Evolutionary conservation across 1,139 yeast genomes (phyloP), one percentile per base, ranked within the genome.

Genomic region (Eremothecium sinecaudum): DNA sequence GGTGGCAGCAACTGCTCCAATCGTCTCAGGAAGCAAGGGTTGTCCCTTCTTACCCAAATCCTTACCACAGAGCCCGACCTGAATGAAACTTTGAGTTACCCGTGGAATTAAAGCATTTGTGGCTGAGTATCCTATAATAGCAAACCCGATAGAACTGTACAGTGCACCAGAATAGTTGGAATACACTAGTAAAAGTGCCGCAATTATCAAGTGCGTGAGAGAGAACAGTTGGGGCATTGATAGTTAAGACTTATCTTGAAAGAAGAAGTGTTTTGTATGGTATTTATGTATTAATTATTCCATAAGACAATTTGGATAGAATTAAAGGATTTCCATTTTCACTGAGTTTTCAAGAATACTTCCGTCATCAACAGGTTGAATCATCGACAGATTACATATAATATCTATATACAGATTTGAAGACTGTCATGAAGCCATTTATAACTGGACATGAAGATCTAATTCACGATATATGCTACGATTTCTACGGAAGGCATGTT

Each of bases 371-470:
- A 19, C 21, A 19, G 21, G 21, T 8, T 10, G 9, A 8, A 19
- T 10, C 21, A 10, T 10, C 10, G 21, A 19, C 21, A 10, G 21
- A 10, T 19, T 19, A 19, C 10, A 19, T 10, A 19, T 10, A 19
- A 8, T 7, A 19, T n/a, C n/a, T n/a, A n/a, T n/a, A n/a, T n/a
- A n/a, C n/a, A n/a, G n/a, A n/a, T n/a, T n/a, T n/a, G n/a, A 28
- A 28, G 7, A 32, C 15, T 32, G 39, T 44, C 8, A 66, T 71
- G 64, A 69, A 75, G 48, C 84, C 94, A 4, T 79, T 87, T 48
- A 69, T 78, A 18, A 80, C 95, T 0, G 92, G 93, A 16, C 96
- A 87, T 58, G 94, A 83, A 51, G 97, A 87, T 56, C 68, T 87
- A 41, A 74, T 87, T 34, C 94, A 86, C 50, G 95, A 86, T 50